Base-by-base conservation (phyloP, 495 filamentous ascomycete species). In the Haplographium delicatum region DNA sequence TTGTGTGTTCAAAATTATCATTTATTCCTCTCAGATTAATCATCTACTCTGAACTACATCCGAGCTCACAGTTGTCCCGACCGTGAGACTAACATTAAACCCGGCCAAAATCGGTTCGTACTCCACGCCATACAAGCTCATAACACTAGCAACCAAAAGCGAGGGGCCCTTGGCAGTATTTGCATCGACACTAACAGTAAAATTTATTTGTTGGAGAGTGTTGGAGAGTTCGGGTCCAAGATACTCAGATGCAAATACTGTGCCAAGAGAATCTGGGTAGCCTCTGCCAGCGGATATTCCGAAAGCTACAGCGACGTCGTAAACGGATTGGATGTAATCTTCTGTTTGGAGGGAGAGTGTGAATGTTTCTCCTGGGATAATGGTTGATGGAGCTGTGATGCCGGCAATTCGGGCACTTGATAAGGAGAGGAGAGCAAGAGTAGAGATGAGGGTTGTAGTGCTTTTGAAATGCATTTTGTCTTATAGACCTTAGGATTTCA, bases 271-370 rank as follows among this genome's bases (percentile, higher is more conserved):
- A 11, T 25, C 11, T 2, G 44, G 46, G 25, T 51, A 51, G 22
- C 50, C 56, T 11, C 24, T 10, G 6, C 50, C 50, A 8, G 50
- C 30, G 1, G 50, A 31, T 13, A 54, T 34, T 5, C 56, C 56
- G 24, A 54, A 54, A 13, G 47, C 45, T 0, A 20, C 40, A 2
- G 50, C 31, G 7, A 58, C 56, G 28, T 58, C 50, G 35, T 50
- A 47, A 23, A 58, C 51, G 26, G 56, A 34, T 50, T 58, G 56
- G 31, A 51, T 58, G 24, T 58, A 54, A 25, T 54, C 20, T 19
- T 20, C 24, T 3, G 49, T 53, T 7, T 22, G 25, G 40, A 54
- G 34, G 7, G 50, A 40, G 13, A 58, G 13, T 4, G 31, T 47
- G 47, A 58, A 54, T 25, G 43, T 31, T 2, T 46, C n/a, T 22